Evolutionary conservation across 2,329 filamentous ascomycete species (phyloP).

Genomic region (Setomelanomma holmii): DNA sequence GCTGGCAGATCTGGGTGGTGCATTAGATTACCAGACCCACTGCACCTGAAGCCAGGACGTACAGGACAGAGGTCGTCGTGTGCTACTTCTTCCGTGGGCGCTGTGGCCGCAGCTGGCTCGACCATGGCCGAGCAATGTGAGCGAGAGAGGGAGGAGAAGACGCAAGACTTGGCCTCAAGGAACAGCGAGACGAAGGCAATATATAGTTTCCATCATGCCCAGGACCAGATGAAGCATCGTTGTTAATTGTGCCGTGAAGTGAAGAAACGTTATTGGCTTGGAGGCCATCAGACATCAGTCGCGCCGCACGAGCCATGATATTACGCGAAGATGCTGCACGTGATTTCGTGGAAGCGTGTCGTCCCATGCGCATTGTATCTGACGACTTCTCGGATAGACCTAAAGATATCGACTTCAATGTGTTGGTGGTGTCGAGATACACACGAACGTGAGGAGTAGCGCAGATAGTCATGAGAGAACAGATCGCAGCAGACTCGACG

Average conservation of each 20-base stretch:
- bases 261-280: not conserved
- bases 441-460: no score
- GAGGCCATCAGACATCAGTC: not conserved
- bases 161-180: not conserved
- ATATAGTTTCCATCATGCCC: not conserved
- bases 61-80: constrained; percentile 55
- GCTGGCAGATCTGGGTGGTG: constrained; percentile 48
- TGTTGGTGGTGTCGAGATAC: no score
- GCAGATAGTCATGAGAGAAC: no score
- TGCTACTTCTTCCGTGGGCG: constrained; percentile 28
- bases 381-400: no score
- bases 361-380: no score
- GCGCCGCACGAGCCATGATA: not conserved
- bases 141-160: not conserved
- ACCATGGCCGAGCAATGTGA: constrained; percentile 14
- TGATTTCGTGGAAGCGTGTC: no score
- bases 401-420: no score
- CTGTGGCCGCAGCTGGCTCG: constrained; percentile 8
- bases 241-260: not conserved
- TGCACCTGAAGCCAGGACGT: not conserved
- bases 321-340: not conserved
- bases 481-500: no score
- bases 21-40: not conserved
- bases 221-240: not conserved
- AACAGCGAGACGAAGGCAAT: not conserved